These are phyloP conservation scores for Mariannaea sp. DNA, from an alignment of 2,329 filamentous ascomycete genomes.

Conservation along the genomic window DNA sequence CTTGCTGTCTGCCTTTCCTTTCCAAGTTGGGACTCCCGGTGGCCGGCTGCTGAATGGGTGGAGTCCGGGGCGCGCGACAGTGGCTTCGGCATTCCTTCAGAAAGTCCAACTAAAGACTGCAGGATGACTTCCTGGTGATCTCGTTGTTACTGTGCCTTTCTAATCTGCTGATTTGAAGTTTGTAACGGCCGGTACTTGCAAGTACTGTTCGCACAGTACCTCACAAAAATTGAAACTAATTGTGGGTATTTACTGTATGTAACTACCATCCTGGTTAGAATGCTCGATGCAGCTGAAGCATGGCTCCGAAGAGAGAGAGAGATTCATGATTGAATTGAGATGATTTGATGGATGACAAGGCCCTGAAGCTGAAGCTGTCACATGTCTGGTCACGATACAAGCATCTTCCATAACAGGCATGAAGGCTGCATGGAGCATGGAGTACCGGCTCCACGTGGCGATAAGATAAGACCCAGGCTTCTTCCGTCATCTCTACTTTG, in stretches of 20 bases:
- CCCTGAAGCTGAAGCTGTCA: conserved; percentile 28
- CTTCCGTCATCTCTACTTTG: conserved; percentile 28
- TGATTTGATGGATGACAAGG: not conserved
- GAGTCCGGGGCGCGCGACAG: conserved; percentile 4
- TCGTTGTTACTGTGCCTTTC: too few species aligned
- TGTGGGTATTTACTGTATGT: too few species aligned
- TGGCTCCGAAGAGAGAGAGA: not conserved
- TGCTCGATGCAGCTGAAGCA: not conserved
- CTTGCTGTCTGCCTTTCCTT: not conserved
- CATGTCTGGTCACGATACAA: conserved; percentile 30
- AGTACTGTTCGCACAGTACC: too few species aligned
- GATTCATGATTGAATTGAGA: too few species aligned
- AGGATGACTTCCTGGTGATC: too few species aligned
- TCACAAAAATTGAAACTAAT: too few species aligned
- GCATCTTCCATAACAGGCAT: too few species aligned
- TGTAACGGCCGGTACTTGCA: too few species aligned
- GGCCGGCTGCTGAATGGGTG: not conserved
- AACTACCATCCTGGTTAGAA: too few species aligned
- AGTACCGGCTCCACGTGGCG: conserved; percentile 33
- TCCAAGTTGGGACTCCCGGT: conserved; percentile 13
- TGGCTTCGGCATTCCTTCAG: not conserved
- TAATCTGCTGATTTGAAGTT: too few species aligned
- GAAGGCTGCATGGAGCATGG: too few species aligned
- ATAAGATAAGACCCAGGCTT: conserved; percentile 39
- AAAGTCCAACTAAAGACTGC: not conserved